Conservation (phyloP, 2,329 filamentous ascomycete genomes). For the Penicillium frequentans region DNA sequence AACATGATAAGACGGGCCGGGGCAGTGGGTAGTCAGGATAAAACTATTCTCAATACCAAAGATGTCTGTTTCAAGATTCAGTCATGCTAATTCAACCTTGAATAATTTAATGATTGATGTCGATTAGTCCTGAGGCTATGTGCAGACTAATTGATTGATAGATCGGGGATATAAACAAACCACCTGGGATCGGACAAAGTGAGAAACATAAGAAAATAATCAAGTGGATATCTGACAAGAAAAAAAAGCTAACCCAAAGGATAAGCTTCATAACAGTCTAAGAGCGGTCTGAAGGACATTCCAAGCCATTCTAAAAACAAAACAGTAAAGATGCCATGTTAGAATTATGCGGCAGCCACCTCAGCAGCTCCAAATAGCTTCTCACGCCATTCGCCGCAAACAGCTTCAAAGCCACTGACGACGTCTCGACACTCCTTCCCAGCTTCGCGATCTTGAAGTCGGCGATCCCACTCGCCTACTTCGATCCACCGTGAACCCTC, state of each 20-base stretch:
- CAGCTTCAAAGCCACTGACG: conserved; percentile 86
- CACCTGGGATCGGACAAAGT: conserved; percentile 1
- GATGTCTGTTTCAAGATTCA: too few species aligned
- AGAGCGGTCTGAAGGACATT: background rate
- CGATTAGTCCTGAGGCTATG: conserved; percentile 4
- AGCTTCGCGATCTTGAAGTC: conserved; percentile 74
- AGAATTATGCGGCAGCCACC: conserved; percentile 30
- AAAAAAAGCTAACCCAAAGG: background rate
- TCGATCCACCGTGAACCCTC: conserved; percentile 81
- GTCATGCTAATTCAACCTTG: too few species aligned
- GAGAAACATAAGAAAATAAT: conserved; percentile 4
- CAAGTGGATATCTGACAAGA: conserved; percentile 20
- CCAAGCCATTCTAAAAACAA: background rate
- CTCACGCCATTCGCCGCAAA: conserved; percentile 81
- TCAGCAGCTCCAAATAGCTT: conserved; percentile 60
- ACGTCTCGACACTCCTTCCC: conserved; percentile 83
- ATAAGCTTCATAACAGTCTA: conserved; percentile 15
- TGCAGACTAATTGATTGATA: conserved; percentile 2
- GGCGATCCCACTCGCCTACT: conserved; percentile 78
- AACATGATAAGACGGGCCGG: too few species aligned
- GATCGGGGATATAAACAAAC: conserved; percentile 12
- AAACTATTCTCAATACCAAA: too few species aligned
- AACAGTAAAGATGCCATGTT: conserved; percentile 1
- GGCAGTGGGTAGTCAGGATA: too few species aligned
- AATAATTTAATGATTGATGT: background rate